phyloP scores from a whole-genome alignment of 2,329 filamentous ascomycete species.

The Emmonsiellopsis sp. region DNA sequence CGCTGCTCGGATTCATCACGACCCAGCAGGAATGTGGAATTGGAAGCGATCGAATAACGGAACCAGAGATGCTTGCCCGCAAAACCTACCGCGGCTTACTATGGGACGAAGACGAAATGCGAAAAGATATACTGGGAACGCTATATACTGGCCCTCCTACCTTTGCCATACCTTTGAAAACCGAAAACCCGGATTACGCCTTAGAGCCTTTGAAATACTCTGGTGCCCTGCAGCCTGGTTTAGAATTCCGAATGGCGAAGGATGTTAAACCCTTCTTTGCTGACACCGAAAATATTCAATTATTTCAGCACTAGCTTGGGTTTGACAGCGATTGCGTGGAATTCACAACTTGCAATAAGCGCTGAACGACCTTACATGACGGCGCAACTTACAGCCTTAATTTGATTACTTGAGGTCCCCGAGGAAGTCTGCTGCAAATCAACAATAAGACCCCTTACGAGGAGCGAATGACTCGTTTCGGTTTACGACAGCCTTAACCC shows the following conservation, averaged over 20 bases:
- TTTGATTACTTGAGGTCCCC: too few species aligned
- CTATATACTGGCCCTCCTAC: conserved; percentile 11
- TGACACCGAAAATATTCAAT: too few species aligned
- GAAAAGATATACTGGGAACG: conserved; percentile 17
- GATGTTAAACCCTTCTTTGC: background rate
- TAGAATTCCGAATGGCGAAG: background rate
- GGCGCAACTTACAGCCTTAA: too few species aligned
- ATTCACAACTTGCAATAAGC: too few species aligned
- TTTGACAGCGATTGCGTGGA: too few species aligned
- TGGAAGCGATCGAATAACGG: conserved; percentile 15
- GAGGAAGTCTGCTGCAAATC: too few species aligned
- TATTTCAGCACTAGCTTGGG: too few species aligned
- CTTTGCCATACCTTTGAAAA: background rate
- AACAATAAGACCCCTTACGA: too few species aligned
- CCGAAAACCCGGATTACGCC: background rate
- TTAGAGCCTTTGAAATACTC: background rate
- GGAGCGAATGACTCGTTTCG: too few species aligned
- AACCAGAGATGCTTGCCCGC: conserved; percentile 17
- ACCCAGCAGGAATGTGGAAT: conserved; percentile 24
- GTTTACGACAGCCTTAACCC: too few species aligned
- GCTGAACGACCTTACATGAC: too few species aligned
- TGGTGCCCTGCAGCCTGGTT: background rate
- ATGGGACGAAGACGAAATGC: conserved; percentile 22
- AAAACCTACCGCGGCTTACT: conserved; percentile 13
- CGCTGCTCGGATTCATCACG: conserved; percentile 18